Percentiles rank a stretch among this genome's conserved stretches.
These are phyloP conservation scores for Penicillium crustosum DNA, from an alignment of 2,329 filamentous ascomycete species.

Conservation along the genomic window DNA sequence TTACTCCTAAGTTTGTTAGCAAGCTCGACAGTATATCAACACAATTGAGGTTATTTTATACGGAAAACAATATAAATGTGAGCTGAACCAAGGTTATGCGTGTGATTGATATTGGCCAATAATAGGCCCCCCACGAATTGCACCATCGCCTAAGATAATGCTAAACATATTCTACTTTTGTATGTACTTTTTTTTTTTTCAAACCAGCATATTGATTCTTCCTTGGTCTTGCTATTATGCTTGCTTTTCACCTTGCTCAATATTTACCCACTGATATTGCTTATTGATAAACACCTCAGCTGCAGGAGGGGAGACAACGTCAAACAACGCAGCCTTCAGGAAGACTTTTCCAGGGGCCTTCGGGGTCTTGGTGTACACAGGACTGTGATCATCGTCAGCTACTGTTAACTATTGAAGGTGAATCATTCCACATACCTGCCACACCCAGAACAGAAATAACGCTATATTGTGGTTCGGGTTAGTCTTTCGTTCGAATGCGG, in stretches of 20 bases:
- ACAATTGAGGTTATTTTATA: not conserved
- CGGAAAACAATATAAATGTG: not conserved
- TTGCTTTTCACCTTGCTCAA: not conserved
- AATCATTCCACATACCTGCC: constrained; percentile 19
- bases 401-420: not conserved
- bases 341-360: constrained; percentile 21
- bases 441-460: constrained; percentile 26
- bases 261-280: constrained; percentile 7
- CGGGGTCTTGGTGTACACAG: constrained; percentile 14
- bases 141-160: not conserved
- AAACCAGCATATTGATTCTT: too few species aligned
- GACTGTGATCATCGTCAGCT: constrained; percentile 5
- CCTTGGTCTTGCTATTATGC: not conserved
- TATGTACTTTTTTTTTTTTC: too few species aligned
- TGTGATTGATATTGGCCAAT: not conserved
- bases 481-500: not conserved
- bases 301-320: constrained; percentile 10
- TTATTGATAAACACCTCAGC: constrained; percentile 16
- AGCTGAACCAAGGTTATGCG: not conserved
- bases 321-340: constrained; percentile 24
- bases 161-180: not conserved
- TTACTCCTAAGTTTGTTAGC: not conserved
- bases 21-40: not conserved
- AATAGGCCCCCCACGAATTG: not conserved
- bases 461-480: constrained; percentile 7